These are phyloP conservation scores for Magnaporthiopsis incrustans DNA, from an alignment of 2,329 filamentous ascomycete genomes.

Conservation along the genomic window DNA sequence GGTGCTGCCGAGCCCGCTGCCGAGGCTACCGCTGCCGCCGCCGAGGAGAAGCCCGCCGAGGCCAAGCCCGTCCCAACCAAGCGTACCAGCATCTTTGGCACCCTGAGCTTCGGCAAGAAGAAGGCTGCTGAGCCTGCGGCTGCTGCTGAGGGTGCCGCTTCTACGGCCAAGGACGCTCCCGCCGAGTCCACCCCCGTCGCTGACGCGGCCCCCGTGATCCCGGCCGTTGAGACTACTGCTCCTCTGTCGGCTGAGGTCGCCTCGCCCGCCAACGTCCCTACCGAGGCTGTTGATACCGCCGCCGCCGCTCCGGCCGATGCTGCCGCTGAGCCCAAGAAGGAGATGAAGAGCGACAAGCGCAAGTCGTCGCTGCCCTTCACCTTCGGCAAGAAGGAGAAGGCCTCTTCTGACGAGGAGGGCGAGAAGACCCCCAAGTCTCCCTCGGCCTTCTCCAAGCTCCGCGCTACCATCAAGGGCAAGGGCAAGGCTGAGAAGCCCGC, in stretches of 20 bases:
- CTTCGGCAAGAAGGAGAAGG: constrained; percentile 70
- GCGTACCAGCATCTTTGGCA: constrained; percentile 51
- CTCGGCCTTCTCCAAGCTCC: constrained; percentile 50
- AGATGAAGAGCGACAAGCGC: constrained; percentile 68
- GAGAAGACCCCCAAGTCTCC: constrained; percentile 44
- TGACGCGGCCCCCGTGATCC: constrained; percentile 50
- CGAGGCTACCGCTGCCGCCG: constrained; percentile 27
- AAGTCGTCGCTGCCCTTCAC: constrained; percentile 70
- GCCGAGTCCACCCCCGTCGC: constrained; percentile 33
- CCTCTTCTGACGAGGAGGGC: constrained; percentile 52
- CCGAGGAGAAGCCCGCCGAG: constrained; percentile 20
- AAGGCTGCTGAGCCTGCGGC: constrained; percentile 37
- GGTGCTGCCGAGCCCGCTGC: constrained; percentile 23
- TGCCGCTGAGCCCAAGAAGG: constrained; percentile 52
- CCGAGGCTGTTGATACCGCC: constrained; percentile 37
- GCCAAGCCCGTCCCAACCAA: constrained; percentile 32
- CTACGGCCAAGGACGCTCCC: constrained; percentile 34
- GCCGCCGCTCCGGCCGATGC: constrained; percentile 28
- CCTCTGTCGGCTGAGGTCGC: constrained; percentile 48
- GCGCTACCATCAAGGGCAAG: constrained; percentile 45
- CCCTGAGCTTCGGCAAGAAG: constrained; percentile 52
- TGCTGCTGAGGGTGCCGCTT: constrained; percentile 30
- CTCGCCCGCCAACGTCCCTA: constrained; percentile 36
- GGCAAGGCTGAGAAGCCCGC: constrained; percentile 24
- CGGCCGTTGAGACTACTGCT: constrained; percentile 48